Evolutionary conservation across 257 asterid species (phyloP).

Genomic region (Solanum piurae): DNA sequence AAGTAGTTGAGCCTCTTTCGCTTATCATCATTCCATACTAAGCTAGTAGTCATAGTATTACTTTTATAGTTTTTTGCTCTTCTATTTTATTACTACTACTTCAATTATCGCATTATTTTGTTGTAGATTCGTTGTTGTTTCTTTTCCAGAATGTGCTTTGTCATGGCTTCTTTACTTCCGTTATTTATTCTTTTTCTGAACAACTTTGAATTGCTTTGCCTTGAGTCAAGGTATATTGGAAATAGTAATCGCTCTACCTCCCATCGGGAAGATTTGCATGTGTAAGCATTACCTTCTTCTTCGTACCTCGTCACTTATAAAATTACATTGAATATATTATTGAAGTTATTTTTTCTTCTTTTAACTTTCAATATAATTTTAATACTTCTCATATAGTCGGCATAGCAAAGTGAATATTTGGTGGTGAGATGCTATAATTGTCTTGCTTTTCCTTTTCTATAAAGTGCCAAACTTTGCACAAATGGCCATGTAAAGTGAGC

Average conservation of each 20-base stretch:
- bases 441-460: not conserved
- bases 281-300: not conserved
- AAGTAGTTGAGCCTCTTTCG: not conserved
- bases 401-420: not conserved
- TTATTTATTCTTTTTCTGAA: not conserved
- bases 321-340: not conserved
- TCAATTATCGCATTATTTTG: not conserved
- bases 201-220: not conserved
- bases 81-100: not conserved
- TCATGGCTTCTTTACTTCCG: not conserved
- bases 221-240: not conserved
- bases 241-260: not conserved
- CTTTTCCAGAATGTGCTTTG: not conserved
- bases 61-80: not conserved
- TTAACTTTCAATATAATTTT: not conserved
- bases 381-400: not conserved
- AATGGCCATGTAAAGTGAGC: not conserved
- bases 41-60: not conserved
- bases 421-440: not conserved
- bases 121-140: not conserved
- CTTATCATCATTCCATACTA: not conserved
- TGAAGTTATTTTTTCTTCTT: not conserved
- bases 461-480: not conserved
- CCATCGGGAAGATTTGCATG: not conserved
- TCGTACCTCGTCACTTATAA: accelerated